phyloP scores from a whole-genome alignment of 2,329 filamentous ascomycete genomes.

The Hymenoscyphus repandus region DNA sequence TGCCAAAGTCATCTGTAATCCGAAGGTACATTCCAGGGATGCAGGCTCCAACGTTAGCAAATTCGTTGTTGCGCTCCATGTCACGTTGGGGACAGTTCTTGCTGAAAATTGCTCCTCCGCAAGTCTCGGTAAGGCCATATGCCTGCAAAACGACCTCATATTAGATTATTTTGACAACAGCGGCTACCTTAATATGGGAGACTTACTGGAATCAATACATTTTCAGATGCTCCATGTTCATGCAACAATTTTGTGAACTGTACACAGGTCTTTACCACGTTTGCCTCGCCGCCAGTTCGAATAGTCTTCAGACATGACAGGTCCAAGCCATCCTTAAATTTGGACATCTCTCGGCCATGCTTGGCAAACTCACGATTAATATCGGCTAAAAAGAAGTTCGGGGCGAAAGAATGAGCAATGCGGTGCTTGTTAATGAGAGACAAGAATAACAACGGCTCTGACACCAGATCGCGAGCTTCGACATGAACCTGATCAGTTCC shows the following conservation, averaged over 20 bases:
- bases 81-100: conserved; percentile 38
- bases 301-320: conserved; percentile 31
- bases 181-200: too few relatives aligned
- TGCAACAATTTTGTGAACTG: conserved; percentile 28
- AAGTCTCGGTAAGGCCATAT: conserved; percentile 50
- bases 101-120: conserved; percentile 42
- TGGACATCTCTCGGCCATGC: too few relatives aligned
- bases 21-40: conserved; percentile 38
- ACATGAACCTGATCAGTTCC: conserved; percentile 43
- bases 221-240: conserved; percentile 28
- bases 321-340: conserved; percentile 23
- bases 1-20: conserved; percentile 22
- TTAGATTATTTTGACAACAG: too few relatives aligned
- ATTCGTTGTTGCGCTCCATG: conserved; percentile 20
- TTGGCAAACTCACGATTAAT: conserved; percentile 5
- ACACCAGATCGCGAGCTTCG: conserved; percentile 36
- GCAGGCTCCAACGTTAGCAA: conserved; percentile 36
- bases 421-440: conserved; percentile 36
- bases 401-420: conserved; percentile 41
- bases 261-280: conserved; percentile 32
- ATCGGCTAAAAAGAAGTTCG: conserved; percentile 36
- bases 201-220: conserved; percentile 37
- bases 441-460: conserved; percentile 36
- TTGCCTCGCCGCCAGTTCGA: conserved; percentile 43
- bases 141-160: too few relatives aligned